These are phyloP conservation scores for Byssothecium circinans DNA, from an alignment of 2,329 filamentous ascomycete genomes.

Conservation along the genomic window DNA sequence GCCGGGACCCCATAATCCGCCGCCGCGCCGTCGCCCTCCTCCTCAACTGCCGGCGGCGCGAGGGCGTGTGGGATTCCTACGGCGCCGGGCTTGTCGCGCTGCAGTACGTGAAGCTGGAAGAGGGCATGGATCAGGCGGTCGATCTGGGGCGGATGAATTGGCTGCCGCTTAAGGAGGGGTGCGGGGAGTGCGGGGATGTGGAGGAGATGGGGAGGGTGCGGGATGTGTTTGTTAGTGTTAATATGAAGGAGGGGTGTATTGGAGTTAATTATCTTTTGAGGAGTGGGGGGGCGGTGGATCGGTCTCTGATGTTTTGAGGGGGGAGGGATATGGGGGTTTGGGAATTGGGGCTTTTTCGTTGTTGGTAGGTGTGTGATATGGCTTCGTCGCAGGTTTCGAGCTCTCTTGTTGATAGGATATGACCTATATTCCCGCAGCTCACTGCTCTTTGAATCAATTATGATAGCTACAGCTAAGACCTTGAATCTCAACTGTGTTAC, in stretches of 20 bases:
- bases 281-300: conserved; percentile 20
- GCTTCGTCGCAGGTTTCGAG: too few species aligned
- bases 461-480: too few species aligned
- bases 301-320: conserved; percentile 22
- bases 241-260: conserved; percentile 21
- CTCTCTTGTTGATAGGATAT: too few species aligned
- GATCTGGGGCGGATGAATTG: conserved; percentile 22
- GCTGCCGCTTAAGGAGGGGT: conserved; percentile 17
- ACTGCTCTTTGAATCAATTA: too few species aligned
- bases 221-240: conserved; percentile 26
- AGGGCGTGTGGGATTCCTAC: conserved; percentile 32
- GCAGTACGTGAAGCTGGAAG: conserved; percentile 27
- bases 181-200: conserved; percentile 9
- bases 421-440: too few species aligned
- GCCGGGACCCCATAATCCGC: conserved; percentile 30
- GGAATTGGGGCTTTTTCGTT: too few species aligned
- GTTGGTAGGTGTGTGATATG: too few species aligned
- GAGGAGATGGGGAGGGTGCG: conserved; percentile 20
- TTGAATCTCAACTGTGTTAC: too few species aligned
- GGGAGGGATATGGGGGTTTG: neutral
- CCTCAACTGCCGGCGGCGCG: conserved; percentile 25
- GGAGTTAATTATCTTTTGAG: conserved; percentile 23
- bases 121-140: conserved; percentile 16
- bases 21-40: conserved; percentile 28
- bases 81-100: conserved; percentile 27